Percentiles rank a stretch among this genome's conserved stretches.
Evolutionary conservation across 1,139 yeast genomes (phyloP).

Genomic region (Zygotorulaspora mrakii): DNA sequence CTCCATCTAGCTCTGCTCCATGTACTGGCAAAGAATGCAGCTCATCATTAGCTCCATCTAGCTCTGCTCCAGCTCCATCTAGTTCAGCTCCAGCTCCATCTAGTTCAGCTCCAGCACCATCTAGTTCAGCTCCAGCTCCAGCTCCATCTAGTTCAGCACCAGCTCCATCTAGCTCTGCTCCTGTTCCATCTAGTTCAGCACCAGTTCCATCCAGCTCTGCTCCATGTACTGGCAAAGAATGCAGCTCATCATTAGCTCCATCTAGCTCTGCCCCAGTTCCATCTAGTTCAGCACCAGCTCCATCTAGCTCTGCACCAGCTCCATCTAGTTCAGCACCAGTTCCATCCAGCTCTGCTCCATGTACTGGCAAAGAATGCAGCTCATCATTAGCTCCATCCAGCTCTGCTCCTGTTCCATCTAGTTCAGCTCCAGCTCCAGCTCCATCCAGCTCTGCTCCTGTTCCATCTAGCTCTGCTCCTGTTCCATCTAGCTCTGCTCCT

Average conservation of each 20-base stretch:
- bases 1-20: slow-evolving; percentile 4
- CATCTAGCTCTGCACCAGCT: slow-evolving; percentile 1
- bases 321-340: no score
- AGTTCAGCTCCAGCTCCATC: neutral
- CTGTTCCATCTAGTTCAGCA: neutral
- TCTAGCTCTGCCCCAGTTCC: neutral
- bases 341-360: neutral
- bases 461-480: slow-evolving; percentile 1
- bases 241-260: slow-evolving; percentile 1
- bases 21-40: no score
- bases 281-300: neutral
- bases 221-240: no score
- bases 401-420: slow-evolving; percentile 4
- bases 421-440: neutral
- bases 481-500: no score
- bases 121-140: neutral
- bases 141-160: slow-evolving; percentile 4
- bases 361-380: neutral
- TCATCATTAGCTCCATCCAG: slow-evolving; percentile 2
- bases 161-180: neutral
- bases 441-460: slow-evolving; percentile 1
- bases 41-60: neutral
- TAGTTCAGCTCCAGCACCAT: slow-evolving; percentile 1
- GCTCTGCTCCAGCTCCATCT: slow-evolving; percentile 2
- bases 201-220: slow-evolving; percentile 2